Percentiles rank a stretch among this genome's conserved stretches.
Conservation (phyloP, 2,329 filamentous ascomycete genomes). For the Onygenales sp. region DNA sequence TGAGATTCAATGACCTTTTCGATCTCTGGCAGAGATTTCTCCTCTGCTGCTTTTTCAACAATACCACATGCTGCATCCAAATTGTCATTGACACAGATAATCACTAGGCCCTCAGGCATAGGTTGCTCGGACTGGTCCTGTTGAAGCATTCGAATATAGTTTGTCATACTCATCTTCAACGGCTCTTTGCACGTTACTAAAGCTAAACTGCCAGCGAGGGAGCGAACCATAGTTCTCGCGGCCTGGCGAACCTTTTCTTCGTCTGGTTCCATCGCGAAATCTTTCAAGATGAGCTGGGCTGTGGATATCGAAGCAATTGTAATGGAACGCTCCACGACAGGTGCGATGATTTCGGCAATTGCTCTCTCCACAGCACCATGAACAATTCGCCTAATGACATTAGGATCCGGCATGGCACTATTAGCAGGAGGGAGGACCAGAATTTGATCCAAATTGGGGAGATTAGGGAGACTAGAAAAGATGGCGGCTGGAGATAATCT, state of each 20-base stretch:
- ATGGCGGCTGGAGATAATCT: constrained; percentile 69
- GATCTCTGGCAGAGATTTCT: constrained; percentile 86
- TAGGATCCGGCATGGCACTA: constrained; percentile 65
- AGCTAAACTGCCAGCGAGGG: constrained; percentile 84
- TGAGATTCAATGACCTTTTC: constrained; percentile 84
- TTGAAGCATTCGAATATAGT: constrained; percentile 86
- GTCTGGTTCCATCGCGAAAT: constrained; percentile 88
- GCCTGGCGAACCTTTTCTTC: constrained; percentile 77
- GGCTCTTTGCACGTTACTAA: constrained; percentile 98
- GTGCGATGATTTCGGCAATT: constrained; percentile 91
- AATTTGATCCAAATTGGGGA: constrained; percentile 67
- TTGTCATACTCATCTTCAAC: constrained; percentile 89
- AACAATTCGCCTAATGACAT: constrained; percentile 63
- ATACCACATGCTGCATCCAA: constrained; percentile 86
- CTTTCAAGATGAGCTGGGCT: constrained; percentile 88
- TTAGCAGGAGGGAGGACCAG: constrained; percentile 69
- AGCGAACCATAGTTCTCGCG: constrained; percentile 89
- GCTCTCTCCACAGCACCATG: constrained; percentile 78
- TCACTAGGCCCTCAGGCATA: constrained; percentile 84
- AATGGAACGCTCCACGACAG: constrained; percentile 92
- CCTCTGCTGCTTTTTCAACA: constrained; percentile 91
- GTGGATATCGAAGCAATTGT: constrained; percentile 97
- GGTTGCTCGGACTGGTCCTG: constrained; percentile 56
- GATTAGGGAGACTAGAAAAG: constrained; percentile 53
- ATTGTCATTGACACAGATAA: constrained; percentile 99